These are phyloP conservation scores for Chrysanthemum lavandulifolium DNA, from an alignment of 129 eudicot species.

Conservation along the genomic window DNA sequence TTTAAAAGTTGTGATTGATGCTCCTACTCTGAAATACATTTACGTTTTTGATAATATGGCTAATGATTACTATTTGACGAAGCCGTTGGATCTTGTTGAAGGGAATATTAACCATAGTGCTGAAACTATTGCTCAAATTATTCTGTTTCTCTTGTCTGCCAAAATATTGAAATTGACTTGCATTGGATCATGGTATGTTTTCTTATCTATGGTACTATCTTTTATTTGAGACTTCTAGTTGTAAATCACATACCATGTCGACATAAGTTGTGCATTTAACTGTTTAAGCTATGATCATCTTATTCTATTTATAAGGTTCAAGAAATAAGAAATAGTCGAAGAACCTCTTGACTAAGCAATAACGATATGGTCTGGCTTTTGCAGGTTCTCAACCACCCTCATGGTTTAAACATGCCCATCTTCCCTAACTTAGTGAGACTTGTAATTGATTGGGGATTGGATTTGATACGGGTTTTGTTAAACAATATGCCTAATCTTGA, in stretches of 20 bases:
- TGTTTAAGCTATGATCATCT: not conserved
- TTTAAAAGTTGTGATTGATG: slow-evolving; percentile 15
- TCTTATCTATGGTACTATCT: not conserved
- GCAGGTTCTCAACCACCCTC: not conserved
- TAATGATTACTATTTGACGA: not conserved
- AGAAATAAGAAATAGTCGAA: not conserved
- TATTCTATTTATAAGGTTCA: not conserved
- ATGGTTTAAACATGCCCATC: slow-evolving; percentile 9
- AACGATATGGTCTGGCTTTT: not conserved
- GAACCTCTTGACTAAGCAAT: not conserved
- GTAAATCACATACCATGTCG: not conserved
- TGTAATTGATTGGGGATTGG: slow-evolving; percentile 16
- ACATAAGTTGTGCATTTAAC: not conserved
- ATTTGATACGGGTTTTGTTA: slow-evolving; percentile 8
- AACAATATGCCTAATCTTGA: slow-evolving; percentile 33
- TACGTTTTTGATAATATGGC: slow-evolving; percentile 19
- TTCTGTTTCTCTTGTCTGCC: slow-evolving; percentile 15
- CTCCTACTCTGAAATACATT: slow-evolving; percentile 22
- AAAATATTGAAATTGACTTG: slow-evolving; percentile 13
- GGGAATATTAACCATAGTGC: not conserved
- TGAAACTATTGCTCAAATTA: not conserved
- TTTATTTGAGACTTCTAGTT: not conserved
- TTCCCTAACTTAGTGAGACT: slow-evolving; percentile 28
- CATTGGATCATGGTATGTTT: not conserved
- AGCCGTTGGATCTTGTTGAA: slow-evolving; percentile 14